phyloP scores from a whole-genome alignment of 805 yeast genomes.

The Hanseniaspora vineae region DNA sequence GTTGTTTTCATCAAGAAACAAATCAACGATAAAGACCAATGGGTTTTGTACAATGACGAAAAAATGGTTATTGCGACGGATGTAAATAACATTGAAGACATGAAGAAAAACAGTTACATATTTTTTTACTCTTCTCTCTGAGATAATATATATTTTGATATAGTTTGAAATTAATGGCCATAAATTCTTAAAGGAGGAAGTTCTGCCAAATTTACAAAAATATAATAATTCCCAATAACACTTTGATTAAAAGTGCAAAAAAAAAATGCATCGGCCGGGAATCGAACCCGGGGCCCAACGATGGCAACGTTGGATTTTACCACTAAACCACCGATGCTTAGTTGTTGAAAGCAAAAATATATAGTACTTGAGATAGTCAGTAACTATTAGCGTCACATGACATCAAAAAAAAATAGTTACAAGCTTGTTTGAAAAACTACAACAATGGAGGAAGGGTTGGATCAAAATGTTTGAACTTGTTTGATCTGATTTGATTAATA shows the following conservation, averaged over 20 bases:
- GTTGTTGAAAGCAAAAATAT: background rate
- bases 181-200: no score
- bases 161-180: background rate
- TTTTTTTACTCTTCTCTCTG: slow-evolving; percentile 20
- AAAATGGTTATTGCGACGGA: slow-evolving; percentile 55
- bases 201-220: no score
- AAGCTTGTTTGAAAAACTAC: no score
- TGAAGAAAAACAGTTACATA: slow-evolving; percentile 36
- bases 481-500: background rate
- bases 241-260: background rate
- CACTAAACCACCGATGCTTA: slow-evolving; percentile 24
- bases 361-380: no score
- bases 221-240: no score
- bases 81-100: slow-evolving; percentile 28
- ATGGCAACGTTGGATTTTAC: slow-evolving; percentile 26
- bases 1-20: slow-evolving; percentile 55
- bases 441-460: no score
- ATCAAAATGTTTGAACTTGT: no score
- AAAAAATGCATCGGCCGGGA: slow-evolving; percentile 16
- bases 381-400: no score
- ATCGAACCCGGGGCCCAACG: slow-evolving; percentile 27
- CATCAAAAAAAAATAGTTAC: no score
- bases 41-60: slow-evolving; percentile 85
- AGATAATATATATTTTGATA: background rate
- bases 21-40: slow-evolving; percentile 28